phyloP scores from a whole-genome alignment of 768 basidiomycete genomes.

The Phaffia tasmanica region DNA sequence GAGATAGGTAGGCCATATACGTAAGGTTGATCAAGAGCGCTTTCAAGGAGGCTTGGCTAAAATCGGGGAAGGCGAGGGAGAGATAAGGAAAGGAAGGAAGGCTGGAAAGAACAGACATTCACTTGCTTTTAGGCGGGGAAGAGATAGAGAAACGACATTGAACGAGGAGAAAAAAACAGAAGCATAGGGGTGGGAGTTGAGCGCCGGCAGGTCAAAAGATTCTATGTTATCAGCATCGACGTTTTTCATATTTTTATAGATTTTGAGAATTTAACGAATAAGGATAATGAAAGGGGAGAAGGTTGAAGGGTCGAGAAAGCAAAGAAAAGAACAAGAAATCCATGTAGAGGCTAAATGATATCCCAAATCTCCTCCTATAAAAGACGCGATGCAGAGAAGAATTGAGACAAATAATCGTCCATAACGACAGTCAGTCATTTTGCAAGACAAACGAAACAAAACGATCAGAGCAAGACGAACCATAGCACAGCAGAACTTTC shows the following conservation, averaged over 20 bases:
- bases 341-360: slow-evolving; percentile 12
- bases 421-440: neutral
- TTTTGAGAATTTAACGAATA: neutral
- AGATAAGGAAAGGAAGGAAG: neutral
- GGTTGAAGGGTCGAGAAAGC: neutral
- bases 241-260: neutral
- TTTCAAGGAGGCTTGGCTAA: neutral
- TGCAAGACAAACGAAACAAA: neutral
- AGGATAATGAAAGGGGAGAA: neutral
- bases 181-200: neutral
- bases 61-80: neutral
- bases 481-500: slow-evolving; percentile 28
- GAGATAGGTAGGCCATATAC: neutral
- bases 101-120: neutral
- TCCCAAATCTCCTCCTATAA: slow-evolving; percentile 27
- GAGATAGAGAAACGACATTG: neutral
- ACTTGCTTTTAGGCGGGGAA: neutral
- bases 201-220: neutral
- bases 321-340: neutral
- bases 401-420: neutral
- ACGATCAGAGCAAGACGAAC: neutral
- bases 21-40: neutral
- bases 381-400: neutral
- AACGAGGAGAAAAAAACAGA: neutral
- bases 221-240: neutral